Percentiles rank a stretch among this genome's conserved stretches.
These are phyloP conservation scores for Trypanosomatidae sp. DNA, from an alignment of 208 protist genomes.

Conservation along the genomic window DNA sequence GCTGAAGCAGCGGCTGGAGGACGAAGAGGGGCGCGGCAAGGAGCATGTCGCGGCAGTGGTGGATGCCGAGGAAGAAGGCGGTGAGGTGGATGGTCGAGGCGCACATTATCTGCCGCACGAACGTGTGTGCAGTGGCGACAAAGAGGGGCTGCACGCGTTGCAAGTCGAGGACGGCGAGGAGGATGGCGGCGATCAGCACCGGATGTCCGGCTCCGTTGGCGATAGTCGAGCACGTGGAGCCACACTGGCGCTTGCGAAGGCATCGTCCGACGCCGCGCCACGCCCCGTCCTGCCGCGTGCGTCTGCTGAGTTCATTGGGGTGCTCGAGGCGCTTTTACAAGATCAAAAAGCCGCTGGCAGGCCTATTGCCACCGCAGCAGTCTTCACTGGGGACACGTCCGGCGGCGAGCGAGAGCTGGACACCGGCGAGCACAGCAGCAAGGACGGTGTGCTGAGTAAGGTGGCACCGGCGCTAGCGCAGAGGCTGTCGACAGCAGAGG, in stretches of 20 bases:
- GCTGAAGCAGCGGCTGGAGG: slow-evolving; percentile 33
- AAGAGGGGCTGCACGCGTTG: neutral
- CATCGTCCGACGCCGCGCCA: neutral
- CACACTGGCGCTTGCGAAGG: neutral
- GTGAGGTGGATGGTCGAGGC: slow-evolving; percentile 1
- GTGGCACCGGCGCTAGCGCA: neutral
- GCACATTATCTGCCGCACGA: neutral
- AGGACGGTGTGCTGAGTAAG: too few species aligned
- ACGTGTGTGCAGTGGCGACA: neutral
- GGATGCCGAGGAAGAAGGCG: slow-evolving; percentile 1
- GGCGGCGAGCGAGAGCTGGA: neutral
- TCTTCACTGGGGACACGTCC: neutral
- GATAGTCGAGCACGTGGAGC: neutral
- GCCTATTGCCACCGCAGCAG: neutral
- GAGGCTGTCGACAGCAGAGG: neutral
- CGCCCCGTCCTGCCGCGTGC: slow-evolving; percentile 26
- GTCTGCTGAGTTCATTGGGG: slow-evolving; percentile 37
- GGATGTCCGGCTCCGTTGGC: neutral
- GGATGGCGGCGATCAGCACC: neutral
- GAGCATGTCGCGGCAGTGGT: neutral
- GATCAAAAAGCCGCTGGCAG: slow-evolving; percentile 11
- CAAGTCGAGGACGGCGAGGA: neutral
- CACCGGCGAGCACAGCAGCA: neutral
- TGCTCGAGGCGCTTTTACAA: slow-evolving; percentile 30
- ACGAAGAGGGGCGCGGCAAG: slow-evolving; percentile 8